Percentiles rank a stretch among this genome's conserved stretches.
phyloP scores from a whole-genome alignment of 2,329 filamentous ascomycete species.

The Ophioceras dolichostomum region DNA sequence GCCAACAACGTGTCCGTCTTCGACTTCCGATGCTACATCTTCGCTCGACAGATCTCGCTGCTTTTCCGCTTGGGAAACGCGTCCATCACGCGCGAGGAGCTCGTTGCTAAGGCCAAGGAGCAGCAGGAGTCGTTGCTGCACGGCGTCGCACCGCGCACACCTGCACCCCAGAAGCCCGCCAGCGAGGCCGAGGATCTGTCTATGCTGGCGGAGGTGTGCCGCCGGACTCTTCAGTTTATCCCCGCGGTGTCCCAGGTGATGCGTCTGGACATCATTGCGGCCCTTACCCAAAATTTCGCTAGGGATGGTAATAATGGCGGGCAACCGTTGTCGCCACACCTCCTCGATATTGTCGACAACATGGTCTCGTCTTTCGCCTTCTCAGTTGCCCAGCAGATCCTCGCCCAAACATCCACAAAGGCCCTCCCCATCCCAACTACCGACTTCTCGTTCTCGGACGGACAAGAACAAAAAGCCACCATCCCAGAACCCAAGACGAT shows the following conservation, averaged over 20 bases:
- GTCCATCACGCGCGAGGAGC: conserved; percentile 47
- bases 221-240: conserved; percentile 72
- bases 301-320: no score
- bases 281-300: no score
- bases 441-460: conserved; percentile 28
- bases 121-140: conserved; percentile 47
- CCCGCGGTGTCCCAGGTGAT: conserved; percentile 68
- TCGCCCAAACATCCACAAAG: conserved; percentile 62
- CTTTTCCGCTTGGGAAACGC: conserved; percentile 74
- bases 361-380: conserved; percentile 70
- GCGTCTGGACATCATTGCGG: conserved; percentile 62
- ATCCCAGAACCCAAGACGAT: conserved; percentile 59
- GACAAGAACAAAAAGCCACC: conserved; percentile 46
- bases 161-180: conserved; percentile 21
- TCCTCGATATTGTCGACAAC: conserved; percentile 53
- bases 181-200: conserved; percentile 62
- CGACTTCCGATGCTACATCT: conserved; percentile 90
- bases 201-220: conserved; percentile 77
- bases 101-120: conserved; percentile 48
- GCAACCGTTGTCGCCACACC: conserved; percentile 18
- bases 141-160: conserved; percentile 40
- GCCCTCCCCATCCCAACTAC: conserved; percentile 54
- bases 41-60: conserved; percentile 74
- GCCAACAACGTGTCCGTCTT: conserved; percentile 93
- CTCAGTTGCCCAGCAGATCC: conserved; percentile 61